Base-by-base conservation (phyloP, 139 green algal genomes). In the Picochlorum sp. region DNA sequence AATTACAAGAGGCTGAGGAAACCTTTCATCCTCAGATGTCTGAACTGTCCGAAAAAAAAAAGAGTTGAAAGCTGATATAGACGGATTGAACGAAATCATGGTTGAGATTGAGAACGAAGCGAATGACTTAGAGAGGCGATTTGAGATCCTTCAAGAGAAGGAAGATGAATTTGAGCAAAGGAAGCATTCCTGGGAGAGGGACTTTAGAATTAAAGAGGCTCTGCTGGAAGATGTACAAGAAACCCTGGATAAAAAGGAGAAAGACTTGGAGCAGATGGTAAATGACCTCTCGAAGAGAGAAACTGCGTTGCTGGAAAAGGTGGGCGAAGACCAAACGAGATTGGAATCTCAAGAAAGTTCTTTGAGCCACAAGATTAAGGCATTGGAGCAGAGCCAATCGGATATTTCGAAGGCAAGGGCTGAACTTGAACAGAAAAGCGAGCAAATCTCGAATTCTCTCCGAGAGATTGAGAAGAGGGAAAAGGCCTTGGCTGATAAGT, bases 61-160 rank as follows among this genome's bases (percentile, higher is more conserved):
- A 49, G 30, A 45, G 30, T 60, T 82, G 68, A 73, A 41, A 41
- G 34, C 8, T 41, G 34, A 41, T 41, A 13, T 41, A 9, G 34
- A 41, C 8, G 34, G 34, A 14, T 11, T 41, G 34, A 41, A 41
- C 9, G 6, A 41, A 41, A 13, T 41, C 4, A 41, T 41, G 34
- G 8, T 41, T 41, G 34, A 41, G 34, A 13, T 41, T 11, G 34
- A 41, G 34, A 13, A 41, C 34, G 34, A 79, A 32, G 63, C 73
- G 7, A 82, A 75, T 70, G 79, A 76, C 59, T 49, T 64, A 20
- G 64, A 74, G 37, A 79, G 79, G 58, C 75, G 75, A 54, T 58
- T 73, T 1, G 76, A 82, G 32, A 41, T 21, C 11, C 47, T 54
- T 21, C 16, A 26, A 26, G 18, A 54, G n/a, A 54, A 21, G 11